Evolutionary conservation across 1,284 basidiomycete genomes (phyloP), one percentile per base, ranked within the genome.

Genomic region (Cryptococcus hybrid): DNA sequence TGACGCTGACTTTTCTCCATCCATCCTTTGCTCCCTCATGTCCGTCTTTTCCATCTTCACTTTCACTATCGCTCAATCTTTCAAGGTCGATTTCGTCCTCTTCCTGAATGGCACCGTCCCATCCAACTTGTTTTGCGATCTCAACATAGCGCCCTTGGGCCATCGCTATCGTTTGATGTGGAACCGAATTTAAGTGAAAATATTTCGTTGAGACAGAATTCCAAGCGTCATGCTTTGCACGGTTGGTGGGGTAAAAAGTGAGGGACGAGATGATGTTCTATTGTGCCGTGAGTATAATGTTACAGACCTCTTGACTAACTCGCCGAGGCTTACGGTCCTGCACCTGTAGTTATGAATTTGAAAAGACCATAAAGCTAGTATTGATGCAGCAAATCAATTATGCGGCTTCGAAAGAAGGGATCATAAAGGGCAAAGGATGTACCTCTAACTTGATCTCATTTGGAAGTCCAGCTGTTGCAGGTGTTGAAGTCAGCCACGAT

Each of bases 201-300:
- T 44, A 44, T n/a, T 44, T 8, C 43, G n/a, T 44, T 7, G 7
- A n/a, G 9, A 18, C 12, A 7, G 43, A 47, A 24, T 73, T 80
- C 90, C 91, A 94, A 1, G 90, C 88, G 70, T 93, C 90, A 87
- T 89, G 90, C 75, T 94, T 94, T 2, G 90, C 90, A 37, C 89
- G 81, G 2, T 86, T 87, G 2, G 87, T 82, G 70, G 88, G 83
- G 62, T 90, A 89, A 68, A 93, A 36, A 94, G 81, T 5, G 88
- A 89, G 1, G 92, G 92, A 2, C 88, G 83, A 3, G 85, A 70
- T 6, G 18, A n/a, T 63, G 68, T 11, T 82, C 70, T 0, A 18
- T 34, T 3, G 12, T 15, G 45, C 3, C n/a, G 7, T 51, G 15
- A 46, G 38, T 34, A 39, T n/a, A 34, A 8, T 5, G 38, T 5